Base-by-base conservation (phyloP, 768 basidiomycete species). In the Coprinopsis strossmayeri region DNA sequence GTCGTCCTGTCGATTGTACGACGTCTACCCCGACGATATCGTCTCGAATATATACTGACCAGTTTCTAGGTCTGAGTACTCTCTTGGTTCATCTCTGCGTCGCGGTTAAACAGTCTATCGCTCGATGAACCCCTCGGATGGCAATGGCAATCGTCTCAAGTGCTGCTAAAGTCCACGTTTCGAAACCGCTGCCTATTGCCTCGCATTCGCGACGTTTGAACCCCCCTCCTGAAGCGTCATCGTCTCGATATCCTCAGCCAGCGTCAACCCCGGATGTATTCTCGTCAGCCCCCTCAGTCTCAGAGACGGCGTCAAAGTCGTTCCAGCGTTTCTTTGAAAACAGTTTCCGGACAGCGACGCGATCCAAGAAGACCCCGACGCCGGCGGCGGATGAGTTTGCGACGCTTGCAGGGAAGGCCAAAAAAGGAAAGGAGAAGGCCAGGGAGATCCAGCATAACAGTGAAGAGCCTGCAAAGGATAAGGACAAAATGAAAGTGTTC, bases 241-340 rank as follows among this genome's bases (percentile, higher is more conserved):
- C 74, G 52, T 67, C 73, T 57, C 68, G 68, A 59, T 65, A 66
- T 52, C 62, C 69, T 52, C 69, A 66, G 45, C 58, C 63, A 5
- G 55, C 69, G 13, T 54, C 66, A 21, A 57, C 71, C 18, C 55
- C 69, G 38, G 55, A 66, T 51, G 55, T 62, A 52, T 50, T 60
- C 59, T 27, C 59, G 46, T 46, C 61, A 40, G 53, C 52, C 28
- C 50, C 63, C 53, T 56, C 67, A 35, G 51, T 59, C 9, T 63
- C 70, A 25, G 72, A 74, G 43, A 61, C 73, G 15, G 60, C 68
- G 0, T 69, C 75, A 34, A 79, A 71, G 57, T 70, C 81, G 3
- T 80, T 87, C 59, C 76, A 76, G 57, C 78, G 82, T 34, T 64
- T 87, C 49, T 64, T 88, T 20, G 84, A 84, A 57, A 80, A 85